A percentile compares a stretch with the other conserved stretches of the same genome.
phyloP scores from a whole-genome alignment of 164 flowering plant genomes.

The Piper betle region DNA sequence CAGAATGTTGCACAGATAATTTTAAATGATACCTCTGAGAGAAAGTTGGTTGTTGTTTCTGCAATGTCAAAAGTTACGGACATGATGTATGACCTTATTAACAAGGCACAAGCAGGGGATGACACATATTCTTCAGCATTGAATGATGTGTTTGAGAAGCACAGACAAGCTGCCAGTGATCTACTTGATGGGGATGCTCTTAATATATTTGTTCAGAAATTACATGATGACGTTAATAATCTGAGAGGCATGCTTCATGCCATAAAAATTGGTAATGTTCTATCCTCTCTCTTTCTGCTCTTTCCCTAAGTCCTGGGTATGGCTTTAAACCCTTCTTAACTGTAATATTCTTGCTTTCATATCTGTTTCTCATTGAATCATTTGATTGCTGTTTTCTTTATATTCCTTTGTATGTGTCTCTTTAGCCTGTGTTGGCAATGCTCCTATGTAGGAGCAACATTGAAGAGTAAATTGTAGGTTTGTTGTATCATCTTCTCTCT shows the following conservation, averaged over 20 bases:
- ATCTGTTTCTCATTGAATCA: no score
- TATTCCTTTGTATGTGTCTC: no score
- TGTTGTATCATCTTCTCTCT: no score
- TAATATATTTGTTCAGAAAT: conserved; percentile 41
- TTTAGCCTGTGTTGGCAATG: no score
- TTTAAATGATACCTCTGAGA: conserved; percentile 54
- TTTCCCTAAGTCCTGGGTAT: not conserved
- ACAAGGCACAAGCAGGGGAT: conserved; percentile 80
- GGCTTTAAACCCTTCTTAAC: not conserved
- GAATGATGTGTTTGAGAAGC: conserved; percentile 78
- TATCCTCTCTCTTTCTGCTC: not conserved
- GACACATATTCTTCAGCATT: conserved; percentile 60
- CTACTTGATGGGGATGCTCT: conserved; percentile 78
- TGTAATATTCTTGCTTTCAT: not conserved
- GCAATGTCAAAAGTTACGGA: conserved; percentile 98
- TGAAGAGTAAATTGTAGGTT: no score
- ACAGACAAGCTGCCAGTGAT: conserved; percentile 55
- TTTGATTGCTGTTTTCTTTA: no score
- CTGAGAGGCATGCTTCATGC: conserved; percentile 94
- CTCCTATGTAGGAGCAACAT: no score
- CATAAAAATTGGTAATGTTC: conserved; percentile 67
- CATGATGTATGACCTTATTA: conserved; percentile 84
- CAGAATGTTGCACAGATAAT: conserved; percentile 74
- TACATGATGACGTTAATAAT: conserved; percentile 66
- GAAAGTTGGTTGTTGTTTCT: conserved; percentile 88